Evolutionary conservation across 2,329 filamentous ascomycete genomes (phyloP).

Genomic region (Pseudogymnoascus sp.): DNA sequence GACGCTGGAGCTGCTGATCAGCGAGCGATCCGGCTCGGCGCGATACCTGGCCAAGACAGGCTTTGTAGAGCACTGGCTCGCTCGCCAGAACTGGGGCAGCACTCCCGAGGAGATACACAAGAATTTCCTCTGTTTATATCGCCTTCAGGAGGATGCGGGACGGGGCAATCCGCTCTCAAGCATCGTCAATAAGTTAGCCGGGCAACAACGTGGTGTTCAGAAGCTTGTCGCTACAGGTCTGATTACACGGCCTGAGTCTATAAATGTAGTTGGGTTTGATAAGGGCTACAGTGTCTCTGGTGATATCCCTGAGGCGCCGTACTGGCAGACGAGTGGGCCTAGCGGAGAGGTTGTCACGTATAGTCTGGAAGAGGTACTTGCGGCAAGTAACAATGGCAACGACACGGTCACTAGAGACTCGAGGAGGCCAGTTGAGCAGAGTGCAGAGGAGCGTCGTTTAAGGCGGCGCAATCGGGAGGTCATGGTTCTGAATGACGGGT

Average conservation of each 20-base stretch:
- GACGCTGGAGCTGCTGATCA: conserved; percentile 51
- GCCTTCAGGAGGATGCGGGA: conserved; percentile 29
- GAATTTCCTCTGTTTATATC: conserved; percentile 39
- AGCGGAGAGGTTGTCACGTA: not conserved
- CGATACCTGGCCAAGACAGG: conserved; percentile 53
- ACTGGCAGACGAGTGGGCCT: not conserved
- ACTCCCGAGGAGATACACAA: conserved; percentile 42
- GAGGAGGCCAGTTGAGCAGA: conserved; percentile 43
- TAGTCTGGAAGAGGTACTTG: not conserved
- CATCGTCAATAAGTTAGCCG: not conserved
- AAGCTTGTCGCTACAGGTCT: conserved; percentile 22
- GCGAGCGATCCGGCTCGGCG: conserved; percentile 44
- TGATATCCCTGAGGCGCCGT: not conserved
- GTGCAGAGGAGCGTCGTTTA: conserved; percentile 61
- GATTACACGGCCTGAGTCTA: conserved; percentile 38
- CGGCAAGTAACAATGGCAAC: conserved; percentile 24
- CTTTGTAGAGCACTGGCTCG: conserved; percentile 68
- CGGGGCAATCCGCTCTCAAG: not conserved
- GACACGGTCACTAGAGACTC: conserved; percentile 17
- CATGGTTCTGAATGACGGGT: conserved; percentile 87
- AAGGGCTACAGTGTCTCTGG: not conserved
- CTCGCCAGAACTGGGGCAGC: conserved; percentile 61
- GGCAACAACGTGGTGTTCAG: conserved; percentile 18
- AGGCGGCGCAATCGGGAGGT: conserved; percentile 74
- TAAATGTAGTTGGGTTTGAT: conserved; percentile 28